These are phyloP conservation scores for Pleurotus ostreatus DNA, from an alignment of 768 basidiomycete genomes.

Conservation along the genomic window DNA sequence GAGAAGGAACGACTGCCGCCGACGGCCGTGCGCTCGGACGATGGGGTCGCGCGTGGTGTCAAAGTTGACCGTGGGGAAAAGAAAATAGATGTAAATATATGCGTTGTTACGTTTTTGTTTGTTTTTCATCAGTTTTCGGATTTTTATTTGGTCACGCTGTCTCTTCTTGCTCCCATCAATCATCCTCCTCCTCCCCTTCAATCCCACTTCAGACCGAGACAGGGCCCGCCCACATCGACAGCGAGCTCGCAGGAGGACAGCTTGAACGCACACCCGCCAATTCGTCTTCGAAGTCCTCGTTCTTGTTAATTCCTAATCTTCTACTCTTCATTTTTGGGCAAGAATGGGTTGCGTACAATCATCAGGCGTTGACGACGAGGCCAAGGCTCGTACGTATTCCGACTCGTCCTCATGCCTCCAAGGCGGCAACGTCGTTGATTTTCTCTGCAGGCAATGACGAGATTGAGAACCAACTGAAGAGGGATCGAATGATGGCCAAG, in stretches of 20 bases:
- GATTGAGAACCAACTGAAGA: constrained; percentile 90
- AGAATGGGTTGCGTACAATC: constrained; percentile 76
- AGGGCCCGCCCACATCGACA: neutral
- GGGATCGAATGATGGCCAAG: constrained; percentile 83
- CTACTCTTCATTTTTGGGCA: constrained; percentile 2
- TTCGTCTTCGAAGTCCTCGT: neutral
- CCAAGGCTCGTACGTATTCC: constrained; percentile 68
- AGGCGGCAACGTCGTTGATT: neutral
- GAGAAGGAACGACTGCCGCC: too few relatives aligned
- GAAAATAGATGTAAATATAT: neutral
- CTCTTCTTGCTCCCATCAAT: constrained; percentile 8
- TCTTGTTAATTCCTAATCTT: neutral
- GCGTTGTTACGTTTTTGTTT: constrained; percentile 8
- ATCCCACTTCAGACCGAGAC: neutral
- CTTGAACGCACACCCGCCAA: neutral
- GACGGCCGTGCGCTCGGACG: neutral
- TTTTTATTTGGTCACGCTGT: constrained; percentile 8
- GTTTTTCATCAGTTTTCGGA: constrained; percentile 8
- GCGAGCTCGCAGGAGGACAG: constrained; percentile 1
- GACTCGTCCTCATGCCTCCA: neutral
- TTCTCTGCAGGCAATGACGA: constrained; percentile 72
- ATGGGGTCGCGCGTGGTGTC: neutral
- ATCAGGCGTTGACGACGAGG: constrained; percentile 69
- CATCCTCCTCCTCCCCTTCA: neutral
- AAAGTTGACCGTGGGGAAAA: constrained; percentile 1